Evolutionary conservation across 2,329 filamentous ascomycete genomes (phyloP).

Genomic region (Calonectria leucothoes): DNA sequence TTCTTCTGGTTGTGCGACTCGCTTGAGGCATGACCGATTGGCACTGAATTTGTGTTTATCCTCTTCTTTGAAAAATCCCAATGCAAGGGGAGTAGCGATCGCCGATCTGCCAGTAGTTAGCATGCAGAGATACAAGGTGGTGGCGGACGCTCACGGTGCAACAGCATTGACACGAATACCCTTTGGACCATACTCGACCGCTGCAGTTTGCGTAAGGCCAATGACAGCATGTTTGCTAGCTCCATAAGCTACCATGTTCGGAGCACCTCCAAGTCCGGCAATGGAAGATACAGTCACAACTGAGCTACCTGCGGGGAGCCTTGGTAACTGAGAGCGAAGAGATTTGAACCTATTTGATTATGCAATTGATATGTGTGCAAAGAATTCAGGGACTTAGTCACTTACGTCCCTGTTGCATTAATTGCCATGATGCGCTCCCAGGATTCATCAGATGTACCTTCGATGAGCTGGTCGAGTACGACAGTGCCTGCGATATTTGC

Average conservation of each 20-base stretch:
- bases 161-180: slow-evolving; percentile 6
- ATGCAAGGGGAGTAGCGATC: neutral
- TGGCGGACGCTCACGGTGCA: neutral
- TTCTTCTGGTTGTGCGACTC: neutral
- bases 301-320: neutral
- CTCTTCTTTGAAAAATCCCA: neutral
- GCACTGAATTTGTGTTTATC: neutral
- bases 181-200: slow-evolving; percentile 6
- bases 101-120: neutral
- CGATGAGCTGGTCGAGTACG: neutral
- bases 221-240: slow-evolving; percentile 7
- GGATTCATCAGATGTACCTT: neutral
- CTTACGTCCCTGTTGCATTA: slow-evolving; percentile 2
- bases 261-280: neutral
- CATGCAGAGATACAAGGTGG: neutral
- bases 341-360: neutral
- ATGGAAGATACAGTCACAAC: neutral
- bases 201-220: slow-evolving; percentile 1
- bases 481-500: slow-evolving; percentile 1
- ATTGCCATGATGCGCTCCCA: slow-evolving; percentile 7
- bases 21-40: neutral
- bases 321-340: slow-evolving; percentile 4
- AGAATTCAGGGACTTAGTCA: neutral
- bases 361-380: neutral
- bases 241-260: slow-evolving; percentile 3